Conservation (phyloP, 805 yeast species). For the Wickerhamomyces rabaulensis region DNA sequence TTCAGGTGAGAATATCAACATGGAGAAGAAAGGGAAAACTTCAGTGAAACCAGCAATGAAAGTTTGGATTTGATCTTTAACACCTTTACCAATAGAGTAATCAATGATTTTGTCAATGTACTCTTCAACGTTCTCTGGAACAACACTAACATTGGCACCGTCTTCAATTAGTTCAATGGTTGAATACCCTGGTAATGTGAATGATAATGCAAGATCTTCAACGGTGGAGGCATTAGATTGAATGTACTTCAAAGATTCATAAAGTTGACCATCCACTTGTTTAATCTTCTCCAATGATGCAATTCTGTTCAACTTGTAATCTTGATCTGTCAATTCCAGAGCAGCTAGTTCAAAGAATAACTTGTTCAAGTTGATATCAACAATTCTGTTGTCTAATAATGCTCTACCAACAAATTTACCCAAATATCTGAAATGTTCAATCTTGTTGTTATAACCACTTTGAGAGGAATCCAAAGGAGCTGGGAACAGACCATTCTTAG, state of each 20-base stretch:
- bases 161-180: conserved; percentile 48
- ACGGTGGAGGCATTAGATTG: conserved; percentile 37
- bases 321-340: conserved; percentile 21
- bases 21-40: conserved; percentile 73
- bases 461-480: conserved; percentile 40
- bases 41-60: conserved; percentile 78
- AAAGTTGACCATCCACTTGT: conserved; percentile 53
- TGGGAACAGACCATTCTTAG: conserved; percentile 66
- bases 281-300: conserved; percentile 28
- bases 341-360: conserved; percentile 61
- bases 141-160: conserved; percentile 51
- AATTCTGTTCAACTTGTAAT: conserved; percentile 3
- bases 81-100: conserved; percentile 56
- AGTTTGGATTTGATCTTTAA: conserved; percentile 55
- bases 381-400: conserved; percentile 76
- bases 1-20: conserved; percentile 65
- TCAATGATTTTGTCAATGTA: conserved; percentile 58
- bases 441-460: conserved; percentile 34
- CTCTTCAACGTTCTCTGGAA: conserved; percentile 45
- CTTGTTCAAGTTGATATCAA: conserved; percentile 75
- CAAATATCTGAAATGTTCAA: conserved; percentile 54
- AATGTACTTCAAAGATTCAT: conserved; percentile 51
- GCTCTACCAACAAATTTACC: conserved; percentile 89
- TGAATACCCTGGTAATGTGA: conserved; percentile 73
- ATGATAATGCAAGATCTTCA: conserved; percentile 54